These are phyloP conservation scores for Aechmea fasciata DNA, from an alignment of 176 grass and related monocot genomes.

Conservation along the genomic window DNA sequence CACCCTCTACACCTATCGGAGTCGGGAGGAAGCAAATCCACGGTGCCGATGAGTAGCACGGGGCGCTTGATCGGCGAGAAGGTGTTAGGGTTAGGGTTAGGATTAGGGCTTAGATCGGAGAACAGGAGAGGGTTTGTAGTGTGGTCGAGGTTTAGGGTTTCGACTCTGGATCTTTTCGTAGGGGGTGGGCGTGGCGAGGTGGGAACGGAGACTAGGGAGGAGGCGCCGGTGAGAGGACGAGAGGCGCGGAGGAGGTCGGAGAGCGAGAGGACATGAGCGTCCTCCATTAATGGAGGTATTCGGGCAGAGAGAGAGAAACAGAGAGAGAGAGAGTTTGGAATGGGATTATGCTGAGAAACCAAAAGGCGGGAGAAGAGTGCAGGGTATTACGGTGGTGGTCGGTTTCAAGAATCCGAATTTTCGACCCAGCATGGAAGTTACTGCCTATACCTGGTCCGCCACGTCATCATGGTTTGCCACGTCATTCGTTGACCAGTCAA, in stretches of 20 bases:
- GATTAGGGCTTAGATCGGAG: slow-evolving; percentile 4
- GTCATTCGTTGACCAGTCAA: too few species aligned
- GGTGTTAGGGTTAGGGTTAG: slow-evolving; percentile 21
- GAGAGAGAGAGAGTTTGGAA: background rate
- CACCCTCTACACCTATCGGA: slow-evolving; percentile 14
- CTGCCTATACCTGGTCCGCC: too few species aligned
- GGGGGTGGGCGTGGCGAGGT: slow-evolving; percentile 17
- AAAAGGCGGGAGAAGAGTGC: too few species aligned
- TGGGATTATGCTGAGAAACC: background rate
- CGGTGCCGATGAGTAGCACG: slow-evolving; percentile 45
- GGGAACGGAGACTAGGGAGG: slow-evolving; percentile 23
- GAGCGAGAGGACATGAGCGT: slow-evolving; percentile 29
- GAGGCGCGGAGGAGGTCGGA: slow-evolving; percentile 49
- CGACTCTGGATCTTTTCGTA: slow-evolving; percentile 32
- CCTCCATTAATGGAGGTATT: background rate
- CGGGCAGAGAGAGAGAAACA: background rate
- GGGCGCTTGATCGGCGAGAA: slow-evolving; percentile 41
- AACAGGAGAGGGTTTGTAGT: background rate
- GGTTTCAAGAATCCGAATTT: too few species aligned
- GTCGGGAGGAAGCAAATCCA: slow-evolving; percentile 30
- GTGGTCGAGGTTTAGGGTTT: background rate
- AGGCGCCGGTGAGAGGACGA: slow-evolving; percentile 40
- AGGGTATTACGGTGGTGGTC: too few species aligned
- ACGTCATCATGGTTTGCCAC: too few species aligned
- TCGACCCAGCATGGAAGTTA: too few species aligned